These are phyloP conservation scores for Xylaria sp. DNA, from an alignment of 2,329 filamentous ascomycete species.

Conservation along the genomic window DNA sequence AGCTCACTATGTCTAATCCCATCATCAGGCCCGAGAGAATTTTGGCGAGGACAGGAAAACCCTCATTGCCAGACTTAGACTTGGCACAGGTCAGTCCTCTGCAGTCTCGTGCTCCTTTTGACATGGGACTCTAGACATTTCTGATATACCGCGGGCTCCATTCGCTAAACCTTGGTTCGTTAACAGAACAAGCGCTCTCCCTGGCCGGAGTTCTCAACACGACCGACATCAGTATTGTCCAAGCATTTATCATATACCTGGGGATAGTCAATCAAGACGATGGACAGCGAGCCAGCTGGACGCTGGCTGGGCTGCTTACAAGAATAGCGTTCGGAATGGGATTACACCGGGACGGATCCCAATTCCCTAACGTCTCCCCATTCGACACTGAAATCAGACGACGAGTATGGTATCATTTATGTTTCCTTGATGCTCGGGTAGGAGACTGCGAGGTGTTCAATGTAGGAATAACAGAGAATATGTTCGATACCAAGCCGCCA, in stretches of 20 bases:
- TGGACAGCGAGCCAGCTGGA: slow-evolving; percentile 26
- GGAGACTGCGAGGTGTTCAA: slow-evolving; percentile 23
- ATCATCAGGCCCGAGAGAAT: slow-evolving; percentile 18
- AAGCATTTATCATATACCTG: slow-evolving; percentile 25
- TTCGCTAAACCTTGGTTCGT: not conserved
- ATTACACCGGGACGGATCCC: slow-evolving; percentile 20
- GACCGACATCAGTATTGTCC: slow-evolving; percentile 22
- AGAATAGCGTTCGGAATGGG: slow-evolving; percentile 24
- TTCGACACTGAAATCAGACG: slow-evolving; percentile 26
- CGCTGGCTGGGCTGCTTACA: slow-evolving; percentile 8
- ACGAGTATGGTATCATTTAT: slow-evolving; percentile 27
- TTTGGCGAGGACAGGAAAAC: slow-evolving; percentile 22
- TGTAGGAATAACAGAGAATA: slow-evolving; percentile 14
- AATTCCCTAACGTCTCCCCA: slow-evolving; percentile 20
- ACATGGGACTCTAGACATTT: not conserved
- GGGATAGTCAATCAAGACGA: slow-evolving; percentile 14
- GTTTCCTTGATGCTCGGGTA: slow-evolving; percentile 16
- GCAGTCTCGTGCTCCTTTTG: too few species aligned
- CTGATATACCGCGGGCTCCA: not conserved
- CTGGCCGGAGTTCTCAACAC: slow-evolving; percentile 24
- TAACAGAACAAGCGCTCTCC: slow-evolving; percentile 19
- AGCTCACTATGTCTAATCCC: not conserved
- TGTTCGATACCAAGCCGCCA: slow-evolving; percentile 23
- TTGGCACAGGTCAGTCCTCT: slow-evolving; percentile 9
- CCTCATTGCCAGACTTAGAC: slow-evolving; percentile 13